Evolutionary conservation across 1,139 yeast genomes (phyloP).

Genomic region (Candida gigantensis): DNA sequence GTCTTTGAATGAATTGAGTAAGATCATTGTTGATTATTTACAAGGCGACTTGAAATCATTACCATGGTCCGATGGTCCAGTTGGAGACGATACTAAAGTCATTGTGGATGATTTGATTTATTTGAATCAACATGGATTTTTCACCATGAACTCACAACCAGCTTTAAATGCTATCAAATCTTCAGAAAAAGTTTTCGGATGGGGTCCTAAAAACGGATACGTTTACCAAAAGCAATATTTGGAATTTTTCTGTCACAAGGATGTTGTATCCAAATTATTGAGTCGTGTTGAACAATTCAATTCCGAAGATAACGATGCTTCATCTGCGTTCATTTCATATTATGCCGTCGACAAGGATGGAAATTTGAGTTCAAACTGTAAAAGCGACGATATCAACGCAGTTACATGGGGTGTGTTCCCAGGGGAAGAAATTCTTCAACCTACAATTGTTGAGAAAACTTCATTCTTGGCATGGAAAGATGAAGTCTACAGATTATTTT

Average conservation of each 20-base stretch:
- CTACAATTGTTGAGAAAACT: slow-evolving; percentile 87
- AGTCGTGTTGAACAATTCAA: slow-evolving; percentile 40
- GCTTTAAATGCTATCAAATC: slow-evolving; percentile 80
- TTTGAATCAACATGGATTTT: slow-evolving; percentile 65
- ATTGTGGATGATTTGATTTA: slow-evolving; percentile 61
- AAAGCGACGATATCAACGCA: slow-evolving; percentile 81
- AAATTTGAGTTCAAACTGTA: slow-evolving; percentile 62
- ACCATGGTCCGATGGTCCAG: slow-evolving; percentile 95
- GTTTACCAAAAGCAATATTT: slow-evolving; percentile 92
- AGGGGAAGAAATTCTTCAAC: slow-evolving; percentile 86
- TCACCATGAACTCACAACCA: slow-evolving; percentile 95
- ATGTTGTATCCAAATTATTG: slow-evolving; percentile 42
- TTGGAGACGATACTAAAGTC: slow-evolving; percentile 71
- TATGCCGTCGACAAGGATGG: slow-evolving; percentile 74
- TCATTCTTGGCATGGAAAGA: slow-evolving; percentile 96
- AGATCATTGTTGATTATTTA: slow-evolving; percentile 64
- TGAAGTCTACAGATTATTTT: slow-evolving; percentile 81
- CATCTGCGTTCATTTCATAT: slow-evolving; percentile 58
- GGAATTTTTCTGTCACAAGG: slow-evolving; percentile 75
- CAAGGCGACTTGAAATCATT: slow-evolving; percentile 70
- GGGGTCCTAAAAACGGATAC: slow-evolving; percentile 95
- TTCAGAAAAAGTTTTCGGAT: slow-evolving; percentile 72
- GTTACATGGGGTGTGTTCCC: slow-evolving; percentile 99
- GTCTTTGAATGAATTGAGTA: slow-evolving; percentile 56
- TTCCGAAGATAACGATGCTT: slow-evolving; percentile 39